These are phyloP conservation scores for Rhodotorula sp. DNA, from an alignment of 1,284 basidiomycete genomes.

Conservation along the genomic window DNA sequence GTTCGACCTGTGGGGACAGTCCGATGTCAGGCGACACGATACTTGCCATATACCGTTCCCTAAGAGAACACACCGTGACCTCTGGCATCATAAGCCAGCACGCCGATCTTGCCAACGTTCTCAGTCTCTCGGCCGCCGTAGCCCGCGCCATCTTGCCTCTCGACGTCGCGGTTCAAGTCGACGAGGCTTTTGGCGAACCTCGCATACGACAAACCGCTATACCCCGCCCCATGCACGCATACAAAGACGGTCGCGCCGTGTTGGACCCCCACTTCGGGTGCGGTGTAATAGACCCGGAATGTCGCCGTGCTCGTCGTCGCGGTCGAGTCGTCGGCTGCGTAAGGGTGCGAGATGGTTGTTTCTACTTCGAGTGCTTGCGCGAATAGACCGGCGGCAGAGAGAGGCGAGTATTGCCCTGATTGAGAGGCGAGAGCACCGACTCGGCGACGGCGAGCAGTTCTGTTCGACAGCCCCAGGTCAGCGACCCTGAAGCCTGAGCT, in stretches of 20 bases:
- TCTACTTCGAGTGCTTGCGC: slow-evolving; percentile 67
- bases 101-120: slow-evolving; percentile 64
- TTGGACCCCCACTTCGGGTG: slow-evolving; percentile 45
- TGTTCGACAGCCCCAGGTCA: neutral
- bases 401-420: slow-evolving; percentile 59
- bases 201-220: slow-evolving; percentile 83
- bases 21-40: too few relatives aligned
- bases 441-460: neutral
- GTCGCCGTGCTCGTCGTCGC: slow-evolving; percentile 47
- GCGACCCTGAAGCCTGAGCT: neutral
- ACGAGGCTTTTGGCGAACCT: slow-evolving; percentile 74
- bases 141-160: slow-evolving; percentile 54
- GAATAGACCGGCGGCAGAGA: slow-evolving; percentile 74
- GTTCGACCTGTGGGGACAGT: slow-evolving; percentile 34
- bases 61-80: slow-evolving; percentile 69
- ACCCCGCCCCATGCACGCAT: slow-evolving; percentile 93
- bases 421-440: neutral
- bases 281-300: slow-evolving; percentile 68
- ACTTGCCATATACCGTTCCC: too few relatives aligned
- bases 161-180: slow-evolving; percentile 41
- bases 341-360: slow-evolving; percentile 10
- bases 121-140: neutral
- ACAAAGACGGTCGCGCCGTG: slow-evolving; percentile 68
- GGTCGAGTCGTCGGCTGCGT: neutral
- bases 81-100: slow-evolving; percentile 78